Conservation (phyloP, 257 asterid species). For the Scutellaria minor region DNA sequence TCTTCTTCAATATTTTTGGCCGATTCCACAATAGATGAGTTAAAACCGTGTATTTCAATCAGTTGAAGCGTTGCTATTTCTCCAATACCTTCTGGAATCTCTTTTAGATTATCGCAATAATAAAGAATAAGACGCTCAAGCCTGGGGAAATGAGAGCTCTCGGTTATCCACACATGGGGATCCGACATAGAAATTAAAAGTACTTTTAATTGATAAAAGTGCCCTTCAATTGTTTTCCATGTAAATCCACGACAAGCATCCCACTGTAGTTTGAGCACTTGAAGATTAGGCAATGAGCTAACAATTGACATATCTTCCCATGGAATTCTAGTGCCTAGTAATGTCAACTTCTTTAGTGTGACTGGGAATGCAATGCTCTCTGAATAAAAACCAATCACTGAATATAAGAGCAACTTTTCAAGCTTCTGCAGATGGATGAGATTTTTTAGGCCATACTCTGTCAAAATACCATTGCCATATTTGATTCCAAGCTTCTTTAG, state of each 20-base stretch:
- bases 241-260: neutral
- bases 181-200: neutral
- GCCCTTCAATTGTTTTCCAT: conserved; percentile 30
- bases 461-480: too few species aligned
- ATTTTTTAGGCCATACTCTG: neutral
- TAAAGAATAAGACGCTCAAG: conserved; percentile 3
- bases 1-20: conserved; percentile 20
- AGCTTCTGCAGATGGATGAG: neutral
- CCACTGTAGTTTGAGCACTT: conserved; percentile 27
- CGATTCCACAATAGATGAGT: neutral
- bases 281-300: neutral
- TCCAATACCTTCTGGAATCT: conserved; percentile 29
- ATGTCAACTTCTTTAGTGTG: conserved; percentile 10
- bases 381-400: too few species aligned
- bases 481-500: too few species aligned
- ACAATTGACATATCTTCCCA: conserved; percentile 15
- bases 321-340: conserved; percentile 6
- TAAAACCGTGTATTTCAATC: conserved; percentile 16
- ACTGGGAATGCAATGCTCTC: neutral
- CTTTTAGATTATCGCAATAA: neutral
- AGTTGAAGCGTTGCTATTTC: conserved; percentile 21
- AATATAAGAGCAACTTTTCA: neutral
- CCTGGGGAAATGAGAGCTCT: conserved; percentile 10
- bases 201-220: neutral
- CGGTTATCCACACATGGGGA: conserved; percentile 1